Conservation (phyloP, 169 alveolate species). For the Plasmodium fragile region DNA sequence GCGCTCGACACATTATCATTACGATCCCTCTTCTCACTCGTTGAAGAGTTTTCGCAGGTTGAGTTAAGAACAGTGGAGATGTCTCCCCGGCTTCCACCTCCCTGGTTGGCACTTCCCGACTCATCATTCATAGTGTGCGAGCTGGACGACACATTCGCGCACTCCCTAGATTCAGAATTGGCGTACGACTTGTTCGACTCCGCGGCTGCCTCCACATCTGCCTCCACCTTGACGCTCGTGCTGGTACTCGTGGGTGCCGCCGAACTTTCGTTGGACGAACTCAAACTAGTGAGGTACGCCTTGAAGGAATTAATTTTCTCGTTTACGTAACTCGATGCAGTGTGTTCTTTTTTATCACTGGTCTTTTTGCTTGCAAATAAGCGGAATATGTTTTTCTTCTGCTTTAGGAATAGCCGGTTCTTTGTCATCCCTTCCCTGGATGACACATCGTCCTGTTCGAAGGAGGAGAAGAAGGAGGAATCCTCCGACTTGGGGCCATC, state of each 20-base stretch:
- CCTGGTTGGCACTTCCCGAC: not conserved
- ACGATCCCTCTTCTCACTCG: not conserved
- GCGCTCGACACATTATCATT: slow-evolving; percentile 13
- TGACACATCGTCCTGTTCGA: slow-evolving; percentile 17
- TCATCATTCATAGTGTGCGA: not conserved
- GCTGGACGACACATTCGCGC: not conserved
- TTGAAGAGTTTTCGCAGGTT: not conserved
- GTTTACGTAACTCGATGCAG: slow-evolving; percentile 31
- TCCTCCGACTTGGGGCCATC: not conserved
- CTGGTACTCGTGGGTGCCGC: not conserved
- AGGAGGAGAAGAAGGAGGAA: not conserved
- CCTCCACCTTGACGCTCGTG: not conserved
- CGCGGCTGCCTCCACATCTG: not conserved
- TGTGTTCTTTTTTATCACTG: slow-evolving; percentile 1
- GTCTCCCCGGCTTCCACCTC: not conserved
- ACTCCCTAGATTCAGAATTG: not conserved
- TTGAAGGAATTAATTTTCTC: slow-evolving; percentile 39
- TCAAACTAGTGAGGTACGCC: slow-evolving; percentile 32
- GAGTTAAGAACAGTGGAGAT: not conserved
- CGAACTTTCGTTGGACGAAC: slow-evolving; percentile 1
- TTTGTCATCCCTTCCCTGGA: slow-evolving; percentile 15
- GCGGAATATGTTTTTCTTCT: slow-evolving; percentile 51
- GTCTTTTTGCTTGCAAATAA: slow-evolving; percentile 28
- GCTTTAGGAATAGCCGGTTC: slow-evolving; percentile 27
- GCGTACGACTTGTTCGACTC: not conserved